Evolutionary conservation across 2,329 filamentous ascomycete genomes (phyloP).

Genomic region (Epichloe gansuensis): DNA sequence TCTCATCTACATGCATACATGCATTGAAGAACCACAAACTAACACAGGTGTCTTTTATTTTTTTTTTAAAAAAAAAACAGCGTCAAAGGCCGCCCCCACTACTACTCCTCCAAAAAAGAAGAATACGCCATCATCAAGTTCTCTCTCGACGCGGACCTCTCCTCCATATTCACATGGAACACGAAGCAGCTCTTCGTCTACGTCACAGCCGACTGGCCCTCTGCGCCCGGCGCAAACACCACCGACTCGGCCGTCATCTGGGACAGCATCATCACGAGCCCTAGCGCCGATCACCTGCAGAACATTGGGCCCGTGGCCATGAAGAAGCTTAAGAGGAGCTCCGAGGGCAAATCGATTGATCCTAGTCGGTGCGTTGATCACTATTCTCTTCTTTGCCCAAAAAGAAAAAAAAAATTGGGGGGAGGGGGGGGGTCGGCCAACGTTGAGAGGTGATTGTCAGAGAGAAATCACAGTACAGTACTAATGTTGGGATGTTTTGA

Average conservation of each 20-base stretch:
- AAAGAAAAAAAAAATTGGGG: not conserved
- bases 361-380: conserved; percentile 34
- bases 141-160: conserved; percentile 82
- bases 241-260: conserved; percentile 77
- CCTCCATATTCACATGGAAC: conserved; percentile 95
- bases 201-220: conserved; percentile 66
- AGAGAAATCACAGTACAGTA: not conserved
- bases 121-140: conserved; percentile 94
- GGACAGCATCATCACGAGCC: conserved; percentile 82
- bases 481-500: not conserved
- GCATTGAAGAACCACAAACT: not conserved
- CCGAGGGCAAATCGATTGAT: conserved; percentile 47
- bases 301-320: conserved; percentile 47
- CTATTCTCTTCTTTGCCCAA: no score
- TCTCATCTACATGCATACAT: not conserved
- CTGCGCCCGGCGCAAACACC: conserved; percentile 20
- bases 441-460: not conserved
- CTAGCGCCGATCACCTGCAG: conserved; percentile 48
- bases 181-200: conserved; percentile 98
- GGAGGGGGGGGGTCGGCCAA: no score
- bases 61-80: conserved; percentile 28
- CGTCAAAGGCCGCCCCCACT: conserved; percentile 84
- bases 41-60: not conserved
- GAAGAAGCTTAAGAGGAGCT: conserved; percentile 48
- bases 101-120: conserved; percentile 84